These are phyloP conservation scores for Geoglossum cookeanum DNA, from an alignment of 2,329 filamentous ascomycete genomes.

Conservation along the genomic window DNA sequence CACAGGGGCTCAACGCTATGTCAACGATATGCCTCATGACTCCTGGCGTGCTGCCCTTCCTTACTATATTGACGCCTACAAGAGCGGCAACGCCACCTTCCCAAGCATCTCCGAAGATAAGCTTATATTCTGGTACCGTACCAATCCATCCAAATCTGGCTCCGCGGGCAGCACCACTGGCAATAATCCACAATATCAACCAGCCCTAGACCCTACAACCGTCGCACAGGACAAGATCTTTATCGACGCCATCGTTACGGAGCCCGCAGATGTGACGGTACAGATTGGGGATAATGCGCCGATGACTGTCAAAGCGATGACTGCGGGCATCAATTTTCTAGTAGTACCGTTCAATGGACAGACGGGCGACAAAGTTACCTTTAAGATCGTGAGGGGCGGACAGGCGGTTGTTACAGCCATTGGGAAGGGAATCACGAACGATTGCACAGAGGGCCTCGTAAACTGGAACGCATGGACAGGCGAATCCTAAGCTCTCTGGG, in stretches of 20 bases:
- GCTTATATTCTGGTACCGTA: slow-evolving; percentile 27
- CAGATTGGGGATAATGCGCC: slow-evolving; percentile 20
- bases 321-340: slow-evolving; percentile 15
- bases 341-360: slow-evolving; percentile 21
- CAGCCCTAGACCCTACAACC: slow-evolving; percentile 16
- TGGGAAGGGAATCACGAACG: slow-evolving; percentile 21
- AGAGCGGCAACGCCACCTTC: slow-evolving; percentile 21
- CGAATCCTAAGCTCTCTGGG: not conserved
- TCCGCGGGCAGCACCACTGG: slow-evolving; percentile 21
- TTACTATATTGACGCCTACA: slow-evolving; percentile 32
- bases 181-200: slow-evolving; percentile 15
- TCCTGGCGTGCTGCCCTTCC: slow-evolving; percentile 30
- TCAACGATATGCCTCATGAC: slow-evolving; percentile 29
- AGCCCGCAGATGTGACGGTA: slow-evolving; percentile 19
- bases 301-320: slow-evolving; percentile 15
- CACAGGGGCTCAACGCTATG: slow-evolving; percentile 22
- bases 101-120: slow-evolving; percentile 15
- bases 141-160: slow-evolving; percentile 19
- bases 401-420: slow-evolving; percentile 15
- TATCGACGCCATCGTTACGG: slow-evolving; percentile 20
- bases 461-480: slow-evolving; percentile 2
- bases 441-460: slow-evolving; percentile 7
- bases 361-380: slow-evolving; percentile 21
- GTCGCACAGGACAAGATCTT: slow-evolving; percentile 26
- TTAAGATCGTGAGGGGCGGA: slow-evolving; percentile 18